These are phyloP conservation scores for Fremontodendron californicum DNA, from an alignment of 345 rosid species.

Conservation along the genomic window DNA sequence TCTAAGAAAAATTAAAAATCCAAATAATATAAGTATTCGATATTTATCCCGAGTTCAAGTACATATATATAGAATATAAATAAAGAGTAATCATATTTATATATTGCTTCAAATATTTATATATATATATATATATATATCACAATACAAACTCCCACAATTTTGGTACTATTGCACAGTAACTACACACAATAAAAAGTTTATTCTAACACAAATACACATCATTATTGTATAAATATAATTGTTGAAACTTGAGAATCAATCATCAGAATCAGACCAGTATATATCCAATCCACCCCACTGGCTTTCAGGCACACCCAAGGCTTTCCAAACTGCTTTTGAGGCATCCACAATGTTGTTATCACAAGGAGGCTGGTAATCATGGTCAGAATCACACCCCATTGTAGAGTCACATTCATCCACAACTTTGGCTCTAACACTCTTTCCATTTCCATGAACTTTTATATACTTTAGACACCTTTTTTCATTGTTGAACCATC, in stretches of 20 bases:
- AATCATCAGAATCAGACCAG: constrained; percentile 29
- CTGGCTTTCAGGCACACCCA: constrained; percentile 21
- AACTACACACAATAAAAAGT: background rate
- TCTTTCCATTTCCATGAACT: constrained; percentile 27
- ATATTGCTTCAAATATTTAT: too few relatives aligned
- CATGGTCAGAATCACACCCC: constrained; percentile 29
- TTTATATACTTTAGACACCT: constrained; percentile 26
- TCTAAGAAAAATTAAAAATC: too few relatives aligned
- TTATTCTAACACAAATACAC: background rate
- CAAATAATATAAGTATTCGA: too few relatives aligned
- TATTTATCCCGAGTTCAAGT: too few relatives aligned
- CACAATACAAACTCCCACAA: background rate
- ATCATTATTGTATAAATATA: background rate
- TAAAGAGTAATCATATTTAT: too few relatives aligned
- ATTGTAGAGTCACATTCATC: constrained; percentile 32
- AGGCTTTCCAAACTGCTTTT: constrained; percentile 32
- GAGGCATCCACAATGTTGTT: constrained; percentile 32
- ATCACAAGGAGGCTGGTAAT: constrained; percentile 29
- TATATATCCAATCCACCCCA: constrained; percentile 30
- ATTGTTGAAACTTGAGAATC: background rate
- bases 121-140: background rate
- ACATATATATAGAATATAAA: too few relatives aligned
- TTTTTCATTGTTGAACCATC: constrained; percentile 22
- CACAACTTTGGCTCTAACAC: constrained; percentile 27
- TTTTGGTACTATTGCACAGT: background rate